Percentiles rank a stretch among this genome's conserved stretches.
Conservation (phyloP, 768 basidiomycete genomes). For the Xerocomellus intermedius region DNA sequence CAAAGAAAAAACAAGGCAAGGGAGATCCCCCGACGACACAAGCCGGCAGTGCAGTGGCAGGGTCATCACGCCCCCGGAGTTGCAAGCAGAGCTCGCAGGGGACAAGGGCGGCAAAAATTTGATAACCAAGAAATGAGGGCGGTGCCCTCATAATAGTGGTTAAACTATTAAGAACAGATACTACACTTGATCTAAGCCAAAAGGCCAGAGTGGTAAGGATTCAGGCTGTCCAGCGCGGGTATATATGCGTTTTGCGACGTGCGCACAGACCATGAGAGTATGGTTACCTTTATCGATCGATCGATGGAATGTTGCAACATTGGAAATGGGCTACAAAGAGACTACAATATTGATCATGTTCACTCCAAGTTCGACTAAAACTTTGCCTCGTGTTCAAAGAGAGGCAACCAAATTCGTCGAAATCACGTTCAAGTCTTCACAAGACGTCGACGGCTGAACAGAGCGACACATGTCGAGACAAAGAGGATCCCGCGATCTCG, state of each 20-base stretch:
- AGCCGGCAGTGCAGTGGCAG: constrained; percentile 43
- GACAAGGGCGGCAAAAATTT: constrained; percentile 34
- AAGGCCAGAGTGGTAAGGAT: constrained; percentile 43
- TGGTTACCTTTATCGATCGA: too few relatives aligned
- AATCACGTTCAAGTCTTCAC: too few relatives aligned
- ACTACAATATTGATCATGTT: too few relatives aligned
- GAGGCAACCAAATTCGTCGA: too few relatives aligned
- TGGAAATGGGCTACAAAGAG: too few relatives aligned
- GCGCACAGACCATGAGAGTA: constrained; percentile 26
- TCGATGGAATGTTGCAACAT: too few relatives aligned
- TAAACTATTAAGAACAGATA: constrained; percentile 68
- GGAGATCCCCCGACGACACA: constrained; percentile 62
- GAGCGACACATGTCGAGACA: neutral
- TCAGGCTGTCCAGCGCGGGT: fast-evolving
- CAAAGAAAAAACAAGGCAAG: constrained; percentile 20
- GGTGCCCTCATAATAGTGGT: constrained; percentile 58
- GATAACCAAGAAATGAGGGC: constrained; percentile 56
- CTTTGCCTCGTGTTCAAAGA: too few relatives aligned
- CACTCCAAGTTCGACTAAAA: too few relatives aligned
- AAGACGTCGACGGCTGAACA: too few relatives aligned
- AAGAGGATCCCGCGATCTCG: neutral
- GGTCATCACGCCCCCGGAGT: constrained; percentile 40
- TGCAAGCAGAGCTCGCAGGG: constrained; percentile 42
- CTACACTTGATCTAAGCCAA: constrained; percentile 77
- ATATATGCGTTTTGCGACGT: constrained; percentile 5